Evolutionary conservation across 2,329 filamentous ascomycete species (phyloP), one percentile per base, ranked within the genome.

Genomic region (Fusarium sp.): DNA sequence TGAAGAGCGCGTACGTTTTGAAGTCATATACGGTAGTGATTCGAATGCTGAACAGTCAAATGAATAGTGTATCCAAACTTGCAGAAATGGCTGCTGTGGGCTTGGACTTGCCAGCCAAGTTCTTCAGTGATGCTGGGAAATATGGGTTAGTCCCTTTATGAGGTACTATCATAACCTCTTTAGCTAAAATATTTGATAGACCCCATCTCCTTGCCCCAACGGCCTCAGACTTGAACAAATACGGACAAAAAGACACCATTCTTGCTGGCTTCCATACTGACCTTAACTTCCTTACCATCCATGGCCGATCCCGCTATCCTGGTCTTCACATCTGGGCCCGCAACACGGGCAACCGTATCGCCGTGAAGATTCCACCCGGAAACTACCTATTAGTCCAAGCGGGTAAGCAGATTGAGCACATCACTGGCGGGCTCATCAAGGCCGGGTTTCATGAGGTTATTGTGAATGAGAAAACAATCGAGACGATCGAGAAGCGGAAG

Each of bases 211-310:
- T 89, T 17, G 87, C 87, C 2, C 87, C 87, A 1, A 89, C 87
- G 2, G 86, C 87, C 2, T 88, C 86, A 0, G 85, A 89, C 72
- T 82, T 89, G 14, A 54, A 65, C 14, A 86, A 83, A 59, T 87
- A 88, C 78, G 84, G 84, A 46, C 47, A 75, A 5, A 78, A 81
- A 50, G 82, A 88, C 78, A 89, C 86, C 49, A 88, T 89, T 71
- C 83, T 89, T 17, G 87, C 87, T 17, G 87, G 87, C 39, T 89
- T 89, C 79, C 87, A 89, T 76, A 89, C 87, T 1, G 87, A 89
- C 72, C 84, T 89, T 59, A 89, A 89, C 81, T 89, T 89, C 75
- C 81, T 89, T 52, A 89, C 87, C 67, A 89, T 89, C 77, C 87
- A 89, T 79, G 87, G 87, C 57, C 87, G 87, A 68, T 87, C 85